Conservation (phyloP, 2,329 filamentous ascomycete genomes). For the Myriosclerotinia curreyana region DNA sequence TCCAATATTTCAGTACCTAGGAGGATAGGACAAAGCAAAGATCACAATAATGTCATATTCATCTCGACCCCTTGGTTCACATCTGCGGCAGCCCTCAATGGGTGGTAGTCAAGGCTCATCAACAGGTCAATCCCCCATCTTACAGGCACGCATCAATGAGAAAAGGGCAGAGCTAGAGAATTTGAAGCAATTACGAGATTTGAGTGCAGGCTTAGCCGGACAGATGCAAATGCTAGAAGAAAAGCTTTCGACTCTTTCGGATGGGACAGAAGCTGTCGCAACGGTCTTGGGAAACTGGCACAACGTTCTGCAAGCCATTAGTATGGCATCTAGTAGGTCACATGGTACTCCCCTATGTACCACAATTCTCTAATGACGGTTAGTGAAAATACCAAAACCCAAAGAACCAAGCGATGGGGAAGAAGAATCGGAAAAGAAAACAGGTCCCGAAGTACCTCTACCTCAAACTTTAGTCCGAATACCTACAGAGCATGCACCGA, state of each 20-base stretch:
- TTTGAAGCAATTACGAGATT: constrained; percentile 71
- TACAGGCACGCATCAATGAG: constrained; percentile 75
- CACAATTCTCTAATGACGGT: neutral
- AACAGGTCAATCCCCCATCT: constrained; percentile 62
- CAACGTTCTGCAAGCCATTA: constrained; percentile 78
- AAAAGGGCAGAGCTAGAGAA: constrained; percentile 82
- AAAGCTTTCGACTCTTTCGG: constrained; percentile 72
- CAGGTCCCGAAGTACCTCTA: constrained; percentile 48
- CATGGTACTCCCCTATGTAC: neutral
- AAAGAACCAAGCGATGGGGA: constrained; percentile 45
- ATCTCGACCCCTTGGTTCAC: constrained; percentile 58
- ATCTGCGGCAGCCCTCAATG: constrained; percentile 62
- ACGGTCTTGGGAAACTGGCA: constrained; percentile 39
- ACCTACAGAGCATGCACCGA: constrained; percentile 72
- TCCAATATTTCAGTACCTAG: neutral
- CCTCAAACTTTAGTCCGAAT: constrained; percentile 83
- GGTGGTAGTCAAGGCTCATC: constrained; percentile 46
- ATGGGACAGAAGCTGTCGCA: constrained; percentile 71
- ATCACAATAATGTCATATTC: constrained; percentile 52
- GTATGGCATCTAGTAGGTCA: constrained; percentile 75
- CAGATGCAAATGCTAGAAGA: constrained; percentile 82
- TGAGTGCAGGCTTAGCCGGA: constrained; percentile 72
- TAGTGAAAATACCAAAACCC: constrained; percentile 68
- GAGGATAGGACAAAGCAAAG: neutral
- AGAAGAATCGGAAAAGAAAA: constrained; percentile 43